Conservation (phyloP, 2,329 filamentous ascomycete species). For the Drechslerella coelobrocha region DNA sequence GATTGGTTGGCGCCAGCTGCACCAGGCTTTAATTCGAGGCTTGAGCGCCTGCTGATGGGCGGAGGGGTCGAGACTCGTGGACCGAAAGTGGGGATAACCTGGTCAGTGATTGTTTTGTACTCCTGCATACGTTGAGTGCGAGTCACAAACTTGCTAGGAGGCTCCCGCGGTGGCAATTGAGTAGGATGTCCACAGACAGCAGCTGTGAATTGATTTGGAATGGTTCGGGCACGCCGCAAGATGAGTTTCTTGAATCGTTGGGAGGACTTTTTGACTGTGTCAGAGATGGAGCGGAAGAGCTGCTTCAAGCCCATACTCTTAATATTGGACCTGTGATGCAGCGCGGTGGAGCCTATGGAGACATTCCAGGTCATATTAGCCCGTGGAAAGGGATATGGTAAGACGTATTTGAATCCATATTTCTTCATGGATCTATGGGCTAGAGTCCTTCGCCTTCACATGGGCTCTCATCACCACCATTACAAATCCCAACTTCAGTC, state of each 20-base stretch:
- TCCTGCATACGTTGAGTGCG: constrained; percentile 21
- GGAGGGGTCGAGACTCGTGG: constrained; percentile 32
- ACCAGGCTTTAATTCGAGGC: neutral
- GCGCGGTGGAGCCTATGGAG: constrained; percentile 27
- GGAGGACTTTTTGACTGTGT: constrained; percentile 6
- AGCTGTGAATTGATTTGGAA: constrained; percentile 33
- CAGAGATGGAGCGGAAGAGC: constrained; percentile 23
- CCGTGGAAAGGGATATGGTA: too few relatives aligned
- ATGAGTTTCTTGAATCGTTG: constrained; percentile 26
- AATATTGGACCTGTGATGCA: constrained; percentile 23
- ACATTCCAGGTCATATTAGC: constrained; percentile 11
- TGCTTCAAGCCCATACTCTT: constrained; percentile 39
- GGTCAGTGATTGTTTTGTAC: constrained; percentile 13
- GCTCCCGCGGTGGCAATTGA: neutral
- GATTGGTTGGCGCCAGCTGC: neutral
- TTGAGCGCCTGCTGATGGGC: constrained; percentile 12
- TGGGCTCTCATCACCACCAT: neutral
- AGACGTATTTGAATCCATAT: neutral
- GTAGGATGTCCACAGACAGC: constrained; percentile 23
- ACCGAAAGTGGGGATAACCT: constrained; percentile 19
- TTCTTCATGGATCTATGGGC: neutral
- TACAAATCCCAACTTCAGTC: neutral
- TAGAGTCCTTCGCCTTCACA: neutral
- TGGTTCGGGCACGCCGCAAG: constrained; percentile 24
- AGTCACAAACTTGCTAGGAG: constrained; percentile 15